Evolutionary conservation across 2,329 filamentous ascomycete genomes (phyloP).

Genomic region (Sporothrix humicola): DNA sequence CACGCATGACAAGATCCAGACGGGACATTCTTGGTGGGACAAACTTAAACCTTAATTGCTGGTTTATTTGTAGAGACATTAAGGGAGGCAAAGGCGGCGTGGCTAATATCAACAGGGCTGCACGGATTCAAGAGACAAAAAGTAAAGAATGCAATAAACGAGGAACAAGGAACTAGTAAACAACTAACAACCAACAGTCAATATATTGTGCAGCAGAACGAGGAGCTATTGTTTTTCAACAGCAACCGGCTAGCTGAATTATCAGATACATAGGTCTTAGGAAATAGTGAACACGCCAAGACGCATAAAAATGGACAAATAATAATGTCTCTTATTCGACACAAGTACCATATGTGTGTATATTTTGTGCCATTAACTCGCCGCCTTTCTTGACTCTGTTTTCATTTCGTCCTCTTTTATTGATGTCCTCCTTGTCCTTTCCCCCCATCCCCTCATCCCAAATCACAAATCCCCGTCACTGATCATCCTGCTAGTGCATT

Average conservation of each 20-base stretch:
- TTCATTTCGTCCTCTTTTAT: neutral
- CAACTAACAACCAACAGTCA: no score
- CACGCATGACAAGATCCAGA: conserved; percentile 14
- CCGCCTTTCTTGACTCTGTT: neutral
- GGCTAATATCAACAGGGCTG: conserved; percentile 3
- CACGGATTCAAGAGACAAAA: no score
- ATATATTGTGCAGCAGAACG: no score
- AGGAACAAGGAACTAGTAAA: no score
- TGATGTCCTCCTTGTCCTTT: neutral
- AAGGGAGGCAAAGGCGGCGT: neutral
- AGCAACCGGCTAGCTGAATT: no score
- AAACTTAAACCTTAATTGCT: neutral
- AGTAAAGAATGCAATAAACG: no score
- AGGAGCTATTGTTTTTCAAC: no score
- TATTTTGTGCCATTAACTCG: neutral
- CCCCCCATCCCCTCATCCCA: neutral
- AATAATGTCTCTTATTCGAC: neutral
- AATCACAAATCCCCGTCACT: neutral
- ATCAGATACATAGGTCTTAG: no score
- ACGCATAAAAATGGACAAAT: neutral
- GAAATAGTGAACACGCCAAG: neutral
- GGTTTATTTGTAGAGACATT: no score
- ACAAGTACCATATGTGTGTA: neutral
- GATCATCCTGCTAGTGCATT: conserved; percentile 18
- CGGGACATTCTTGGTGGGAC: neutral